These are phyloP conservation scores for Amanita inopinata DNA, from an alignment of 768 basidiomycete genomes.

Conservation along the genomic window DNA sequence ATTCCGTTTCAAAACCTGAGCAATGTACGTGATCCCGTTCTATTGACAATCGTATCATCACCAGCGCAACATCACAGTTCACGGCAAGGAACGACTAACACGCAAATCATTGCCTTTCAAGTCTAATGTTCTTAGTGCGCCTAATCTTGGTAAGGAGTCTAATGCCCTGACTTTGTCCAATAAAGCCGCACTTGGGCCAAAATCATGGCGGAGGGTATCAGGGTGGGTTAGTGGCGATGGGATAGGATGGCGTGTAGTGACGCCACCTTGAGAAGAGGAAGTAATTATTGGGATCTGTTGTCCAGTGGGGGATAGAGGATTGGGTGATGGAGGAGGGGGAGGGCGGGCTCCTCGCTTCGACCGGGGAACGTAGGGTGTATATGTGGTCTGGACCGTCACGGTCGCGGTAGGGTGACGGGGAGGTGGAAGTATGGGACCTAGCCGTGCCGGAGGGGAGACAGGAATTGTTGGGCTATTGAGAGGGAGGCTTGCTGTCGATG, in stretches of 20 bases:
- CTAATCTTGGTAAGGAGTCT: constrained; percentile 78
- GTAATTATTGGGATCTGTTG: constrained; percentile 61
- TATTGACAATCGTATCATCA: constrained; percentile 18
- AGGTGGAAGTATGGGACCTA: constrained; percentile 26
- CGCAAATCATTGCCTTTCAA: constrained; percentile 86
- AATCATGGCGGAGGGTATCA: constrained; percentile 22
- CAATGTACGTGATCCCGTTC: constrained; percentile 80
- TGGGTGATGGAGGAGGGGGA: constrained; percentile 30
- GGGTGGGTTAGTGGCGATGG: constrained; percentile 15
- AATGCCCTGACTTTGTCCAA: constrained; percentile 85
- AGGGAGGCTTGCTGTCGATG: constrained; percentile 23
- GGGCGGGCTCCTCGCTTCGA: constrained; percentile 34
- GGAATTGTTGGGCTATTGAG: constrained; percentile 15
- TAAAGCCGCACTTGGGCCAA: constrained; percentile 64
- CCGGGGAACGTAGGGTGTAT: constrained; percentile 76
- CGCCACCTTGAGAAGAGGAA: constrained; percentile 43
- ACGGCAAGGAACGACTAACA: constrained; percentile 36
- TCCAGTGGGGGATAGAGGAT: constrained; percentile 32
- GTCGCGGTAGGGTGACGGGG: constrained; percentile 39
- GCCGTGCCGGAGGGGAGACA: constrained; percentile 18
- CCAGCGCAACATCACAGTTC: background rate
- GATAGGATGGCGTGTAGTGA: constrained; percentile 33
- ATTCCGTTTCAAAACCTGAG: constrained; percentile 94
- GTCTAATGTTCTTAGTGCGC: constrained; percentile 82
- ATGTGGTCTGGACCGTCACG: constrained; percentile 54